Evolutionary conservation across 805 yeast species (phyloP).

Genomic region (Lipomyces spencermartinsiae): DNA sequence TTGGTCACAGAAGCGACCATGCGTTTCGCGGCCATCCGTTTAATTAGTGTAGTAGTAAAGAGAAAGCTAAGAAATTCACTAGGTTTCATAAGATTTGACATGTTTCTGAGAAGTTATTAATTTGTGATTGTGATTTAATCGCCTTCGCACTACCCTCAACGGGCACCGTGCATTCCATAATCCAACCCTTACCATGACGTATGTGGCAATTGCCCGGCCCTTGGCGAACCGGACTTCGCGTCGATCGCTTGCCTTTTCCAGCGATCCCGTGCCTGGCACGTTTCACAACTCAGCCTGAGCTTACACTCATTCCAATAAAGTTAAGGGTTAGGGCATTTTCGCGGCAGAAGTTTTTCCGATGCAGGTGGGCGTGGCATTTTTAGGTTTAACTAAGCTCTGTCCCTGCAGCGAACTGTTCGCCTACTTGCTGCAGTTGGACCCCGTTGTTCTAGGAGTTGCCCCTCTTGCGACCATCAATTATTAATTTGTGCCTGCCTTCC

Average conservation of each 20-base stretch:
- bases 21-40: no score
- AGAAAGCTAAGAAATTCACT: no score
- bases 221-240: not conserved
- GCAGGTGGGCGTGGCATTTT: not conserved
- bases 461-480: not conserved
- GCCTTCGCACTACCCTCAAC: no score
- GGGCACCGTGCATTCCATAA: no score
- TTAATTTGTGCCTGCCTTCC: no score
- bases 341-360: not conserved
- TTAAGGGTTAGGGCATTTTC: not conserved
- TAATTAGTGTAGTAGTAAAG: no score
- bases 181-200: no score
- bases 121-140: no score
- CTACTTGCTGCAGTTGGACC: not conserved
- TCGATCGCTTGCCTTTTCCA: not conserved
- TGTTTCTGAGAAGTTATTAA: no score
- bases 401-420: no score
- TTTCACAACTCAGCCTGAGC: not conserved
- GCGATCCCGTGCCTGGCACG: not conserved
- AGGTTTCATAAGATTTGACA: no score
- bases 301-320: not conserved
- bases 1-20: no score
- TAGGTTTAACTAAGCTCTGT: slow-evolving; percentile 1
- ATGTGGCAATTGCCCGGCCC: not conserved
- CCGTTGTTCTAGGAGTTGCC: not conserved